Conservation (phyloP, 2,329 filamentous ascomycete species). For the Trichoderma harzianum region DNA sequence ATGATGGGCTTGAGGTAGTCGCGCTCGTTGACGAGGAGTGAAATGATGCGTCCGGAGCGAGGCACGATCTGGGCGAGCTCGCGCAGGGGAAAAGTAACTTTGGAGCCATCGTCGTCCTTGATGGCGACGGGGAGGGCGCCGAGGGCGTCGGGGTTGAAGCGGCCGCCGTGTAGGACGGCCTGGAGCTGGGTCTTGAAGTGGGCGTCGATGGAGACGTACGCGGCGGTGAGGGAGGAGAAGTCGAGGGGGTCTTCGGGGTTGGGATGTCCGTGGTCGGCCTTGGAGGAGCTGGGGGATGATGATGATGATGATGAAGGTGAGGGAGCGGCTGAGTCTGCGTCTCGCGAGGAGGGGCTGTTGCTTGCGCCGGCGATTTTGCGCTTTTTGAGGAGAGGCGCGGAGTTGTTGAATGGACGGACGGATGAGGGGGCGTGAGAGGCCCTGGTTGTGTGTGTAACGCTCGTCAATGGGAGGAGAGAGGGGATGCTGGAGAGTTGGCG, state of each 20-base stretch:
- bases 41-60: conserved; percentile 40
- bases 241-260: conserved; percentile 45
- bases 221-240: conserved; percentile 47
- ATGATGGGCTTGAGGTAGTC: conserved; percentile 52
- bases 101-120: conserved; percentile 27
- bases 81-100: conserved; percentile 45
- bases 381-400: conserved; percentile 35
- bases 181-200: conserved; percentile 45
- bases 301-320: conserved; percentile 21
- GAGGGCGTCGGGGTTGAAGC: conserved; percentile 50
- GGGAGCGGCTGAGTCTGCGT: not conserved
- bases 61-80: conserved; percentile 55
- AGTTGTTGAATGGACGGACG: conserved; percentile 31
- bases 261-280: conserved; percentile 27
- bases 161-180: conserved; percentile 41
- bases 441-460: not conserved
- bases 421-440: not conserved
- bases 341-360: conserved; percentile 27
- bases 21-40: conserved; percentile 41
- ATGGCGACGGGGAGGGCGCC: conserved; percentile 44
- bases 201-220: conserved; percentile 39
- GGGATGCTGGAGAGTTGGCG: not conserved
- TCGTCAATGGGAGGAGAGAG: not conserved
- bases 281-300: conserved; percentile 20
- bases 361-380: conserved; percentile 34